Evolutionary conservation across 148 eudicot species (phyloP), one percentile per base, ranked within the genome.

Genomic region (Silene latifolia): DNA sequence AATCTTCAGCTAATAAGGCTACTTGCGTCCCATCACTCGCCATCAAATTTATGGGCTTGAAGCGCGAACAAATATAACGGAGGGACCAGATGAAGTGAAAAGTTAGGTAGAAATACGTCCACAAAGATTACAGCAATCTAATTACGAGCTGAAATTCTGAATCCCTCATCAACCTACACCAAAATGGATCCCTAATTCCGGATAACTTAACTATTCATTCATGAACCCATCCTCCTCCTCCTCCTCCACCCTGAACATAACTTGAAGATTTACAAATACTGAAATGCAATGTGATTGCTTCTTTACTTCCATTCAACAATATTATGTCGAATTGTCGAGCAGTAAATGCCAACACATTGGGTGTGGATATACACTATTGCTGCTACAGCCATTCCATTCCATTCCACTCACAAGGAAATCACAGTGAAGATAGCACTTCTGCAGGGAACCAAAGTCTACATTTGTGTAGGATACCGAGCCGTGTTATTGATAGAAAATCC

Each of bases 401-500:
- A 21, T 19, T 44, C 56, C 3, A 11, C 13, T 10, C 14, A 19
- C 8, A 8, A 59, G 27, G 27, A 59, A 59, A 48, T 8, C 25
- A 0, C 27, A 19, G 63, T 1, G 21, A 20, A 20, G 2, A 59
- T 20, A 20, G n/a, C 63, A 0, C n/a, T 1, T 59, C 25, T 59
- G 51, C 53, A n/a, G 27, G 8, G 51, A 67, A 59, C 11, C 19
- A 8, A 8, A 35, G 24, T 62, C 29, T 46, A 74, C 80, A 78
- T 78, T 25, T 63, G 54, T 7, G 80, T 78, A 35, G 80, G 80
- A 53, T 72, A 78, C 6, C 72, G 83, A 47, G 74, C 70, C n/a
- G 78, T 60, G 48, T 72, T 51, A 74, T 67, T 72, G 61, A 76
- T 47, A 56, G 59, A 68, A 47, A 72, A 72, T 76, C 91, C 91